These are phyloP conservation scores for Brassica incana DNA, from an alignment of 345 rosid species.

Conservation along the genomic window DNA sequence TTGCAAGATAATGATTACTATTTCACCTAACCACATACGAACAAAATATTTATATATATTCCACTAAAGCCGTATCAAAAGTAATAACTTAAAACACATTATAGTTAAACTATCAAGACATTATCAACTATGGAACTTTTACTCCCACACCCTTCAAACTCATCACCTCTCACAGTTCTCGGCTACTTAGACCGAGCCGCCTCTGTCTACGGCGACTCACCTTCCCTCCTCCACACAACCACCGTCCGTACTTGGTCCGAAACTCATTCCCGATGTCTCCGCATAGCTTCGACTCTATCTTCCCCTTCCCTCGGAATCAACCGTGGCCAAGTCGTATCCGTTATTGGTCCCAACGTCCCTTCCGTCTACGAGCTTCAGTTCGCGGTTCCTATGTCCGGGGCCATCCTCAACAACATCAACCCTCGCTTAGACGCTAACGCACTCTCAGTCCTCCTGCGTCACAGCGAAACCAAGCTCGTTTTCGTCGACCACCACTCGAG, in stretches of 20 bases:
- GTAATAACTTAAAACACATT: background rate
- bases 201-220: slow-evolving; percentile 66
- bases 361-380: slow-evolving; percentile 74
- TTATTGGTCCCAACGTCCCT: slow-evolving; percentile 56
- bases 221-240: slow-evolving; percentile 56
- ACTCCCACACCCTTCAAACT: slow-evolving; percentile 39
- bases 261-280: slow-evolving; percentile 72
- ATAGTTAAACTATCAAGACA: background rate
- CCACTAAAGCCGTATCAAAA: background rate
- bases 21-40: background rate
- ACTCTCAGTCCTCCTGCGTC: slow-evolving; percentile 48
- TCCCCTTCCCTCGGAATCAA: slow-evolving; percentile 47
- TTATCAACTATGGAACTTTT: slow-evolving; percentile 38
- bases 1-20: background rate
- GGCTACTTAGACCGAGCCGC: slow-evolving; percentile 63
- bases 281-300: slow-evolving; percentile 65
- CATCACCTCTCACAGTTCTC: slow-evolving; percentile 43
- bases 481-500: slow-evolving; percentile 50
- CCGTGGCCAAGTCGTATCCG: slow-evolving; percentile 56
- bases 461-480: slow-evolving; percentile 61
- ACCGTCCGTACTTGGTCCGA: slow-evolving; percentile 64
- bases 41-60: background rate
- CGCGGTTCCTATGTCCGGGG: slow-evolving; percentile 72
- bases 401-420: slow-evolving; percentile 61
- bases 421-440: slow-evolving; percentile 59